These are phyloP conservation scores for Inonotus obliquus DNA, from an alignment of 1,284 basidiomycete genomes.

Conservation along the genomic window DNA sequence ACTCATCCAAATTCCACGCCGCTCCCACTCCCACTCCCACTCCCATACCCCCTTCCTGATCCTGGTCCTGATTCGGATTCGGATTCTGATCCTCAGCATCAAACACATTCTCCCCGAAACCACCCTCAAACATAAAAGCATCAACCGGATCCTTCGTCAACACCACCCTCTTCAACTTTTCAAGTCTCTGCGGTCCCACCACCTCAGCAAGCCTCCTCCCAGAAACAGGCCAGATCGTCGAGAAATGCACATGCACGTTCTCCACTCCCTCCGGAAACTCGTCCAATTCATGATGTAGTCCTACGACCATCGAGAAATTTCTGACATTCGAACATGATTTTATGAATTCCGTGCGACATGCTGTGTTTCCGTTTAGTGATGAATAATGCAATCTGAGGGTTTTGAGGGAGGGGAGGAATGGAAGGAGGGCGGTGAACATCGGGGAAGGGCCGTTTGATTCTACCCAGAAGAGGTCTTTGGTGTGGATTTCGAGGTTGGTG, in stretches of 20 bases:
- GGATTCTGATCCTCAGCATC: not conserved
- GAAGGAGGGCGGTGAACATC: not conserved
- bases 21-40: not conserved
- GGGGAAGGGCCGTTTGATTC: not conserved
- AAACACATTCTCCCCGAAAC: not conserved
- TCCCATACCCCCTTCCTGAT: too few species aligned
- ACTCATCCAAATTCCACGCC: not conserved
- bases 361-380: not conserved
- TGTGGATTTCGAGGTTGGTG: not conserved
- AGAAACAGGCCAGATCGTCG: not conserved
- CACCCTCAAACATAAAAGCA: not conserved
- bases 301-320: not conserved
- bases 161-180: not conserved
- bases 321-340: not conserved
- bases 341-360: not conserved
- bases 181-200: not conserved
- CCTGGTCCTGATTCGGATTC: too few species aligned
- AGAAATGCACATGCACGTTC: conserved; percentile 1
- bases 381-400: conserved; percentile 1
- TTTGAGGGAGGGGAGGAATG: not conserved
- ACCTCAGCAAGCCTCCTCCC: not conserved
- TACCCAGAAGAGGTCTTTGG: not conserved
- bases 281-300: not conserved
- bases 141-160: conserved; percentile 1
- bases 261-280: not conserved